phyloP scores from a whole-genome alignment of 768 basidiomycete species.

The Coprinopsis marcescibilis region DNA sequence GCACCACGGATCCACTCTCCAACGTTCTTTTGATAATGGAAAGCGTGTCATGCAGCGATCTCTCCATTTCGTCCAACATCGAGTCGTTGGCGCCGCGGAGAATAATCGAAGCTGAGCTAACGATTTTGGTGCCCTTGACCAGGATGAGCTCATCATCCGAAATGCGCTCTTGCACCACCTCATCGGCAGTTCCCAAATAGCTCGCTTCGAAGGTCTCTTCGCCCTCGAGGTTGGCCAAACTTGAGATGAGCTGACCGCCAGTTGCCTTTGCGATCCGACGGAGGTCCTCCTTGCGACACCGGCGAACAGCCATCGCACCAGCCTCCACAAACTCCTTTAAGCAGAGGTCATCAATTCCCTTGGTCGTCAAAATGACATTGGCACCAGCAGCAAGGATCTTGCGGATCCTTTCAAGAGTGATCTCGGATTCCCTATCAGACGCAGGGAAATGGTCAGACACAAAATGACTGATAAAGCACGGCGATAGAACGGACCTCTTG shows the following conservation, averaged over 20 bases:
- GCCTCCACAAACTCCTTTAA: conserved; percentile 99
- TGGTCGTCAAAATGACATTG: conserved; percentile 95
- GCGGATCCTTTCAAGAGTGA: conserved; percentile 90
- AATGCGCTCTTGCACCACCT: conserved; percentile 94
- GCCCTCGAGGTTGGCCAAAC: conserved; percentile 92
- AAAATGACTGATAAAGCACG: conserved; percentile 4
- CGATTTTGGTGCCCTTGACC: conserved; percentile 96
- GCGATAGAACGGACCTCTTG: conserved; percentile 54
- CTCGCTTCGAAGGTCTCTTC: conserved; percentile 95
- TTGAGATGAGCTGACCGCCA: conserved; percentile 88
- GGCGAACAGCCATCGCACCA: conserved; percentile 96
- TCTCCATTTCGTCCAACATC: conserved; percentile 99
- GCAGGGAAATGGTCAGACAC: background rate
- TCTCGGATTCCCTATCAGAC: conserved; percentile 77
- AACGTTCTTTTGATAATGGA: conserved; percentile 95
- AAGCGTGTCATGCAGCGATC: conserved; percentile 89
- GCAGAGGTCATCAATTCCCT: conserved; percentile 97
- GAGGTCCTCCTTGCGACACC: conserved; percentile 97
- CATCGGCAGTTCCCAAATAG: conserved; percentile 88
- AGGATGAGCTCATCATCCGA: conserved; percentile 98
- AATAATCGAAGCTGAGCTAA: conserved; percentile 88
- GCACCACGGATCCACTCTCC: conserved; percentile 93
- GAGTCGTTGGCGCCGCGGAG: conserved; percentile 98
- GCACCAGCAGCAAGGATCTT: conserved; percentile 96
- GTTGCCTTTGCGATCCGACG: conserved; percentile 96